phyloP scores from a whole-genome alignment of 2,329 filamentous ascomycete genomes.

The Ceratocystiopsis brevicomis region DNA sequence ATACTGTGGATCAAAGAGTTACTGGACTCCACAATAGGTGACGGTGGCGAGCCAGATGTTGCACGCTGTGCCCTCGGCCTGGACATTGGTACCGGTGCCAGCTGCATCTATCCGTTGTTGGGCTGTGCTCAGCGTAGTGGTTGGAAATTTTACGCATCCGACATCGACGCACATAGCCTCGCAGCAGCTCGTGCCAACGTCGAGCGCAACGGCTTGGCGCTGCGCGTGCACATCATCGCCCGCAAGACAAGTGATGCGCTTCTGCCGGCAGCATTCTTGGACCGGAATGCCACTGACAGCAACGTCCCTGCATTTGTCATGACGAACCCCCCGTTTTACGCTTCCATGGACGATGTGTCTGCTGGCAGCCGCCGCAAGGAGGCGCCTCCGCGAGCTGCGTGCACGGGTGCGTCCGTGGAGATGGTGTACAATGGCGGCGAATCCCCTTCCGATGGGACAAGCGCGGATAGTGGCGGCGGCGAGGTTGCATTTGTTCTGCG shows the following conservation, averaged over 20 bases:
- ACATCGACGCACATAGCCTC: slow-evolving; percentile 58
- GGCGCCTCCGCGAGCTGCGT: slow-evolving; percentile 48
- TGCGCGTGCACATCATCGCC: slow-evolving; percentile 44
- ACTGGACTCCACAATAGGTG: slow-evolving; percentile 42
- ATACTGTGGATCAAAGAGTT: slow-evolving; percentile 74
- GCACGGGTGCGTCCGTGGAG: slow-evolving; percentile 61
- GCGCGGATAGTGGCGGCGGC: slow-evolving; percentile 27
- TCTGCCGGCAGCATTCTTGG: slow-evolving; percentile 30
- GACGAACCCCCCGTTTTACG: slow-evolving; percentile 91
- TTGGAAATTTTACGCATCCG: slow-evolving; percentile 61
- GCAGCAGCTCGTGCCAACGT: slow-evolving; percentile 49
- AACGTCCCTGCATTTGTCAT: slow-evolving; percentile 43
- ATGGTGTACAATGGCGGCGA: slow-evolving; percentile 45
- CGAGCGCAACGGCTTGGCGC: slow-evolving; percentile 40
- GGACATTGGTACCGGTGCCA: slow-evolving; percentile 81
- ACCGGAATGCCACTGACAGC: slow-evolving; percentile 28
- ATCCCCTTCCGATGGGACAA: too few relatives aligned
- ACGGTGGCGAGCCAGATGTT: slow-evolving; percentile 15
- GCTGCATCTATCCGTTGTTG: slow-evolving; percentile 77
- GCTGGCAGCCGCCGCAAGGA: slow-evolving; percentile 46
- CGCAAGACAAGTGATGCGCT: slow-evolving; percentile 31
- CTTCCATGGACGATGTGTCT: slow-evolving; percentile 49
- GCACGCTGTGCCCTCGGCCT: slow-evolving; percentile 37
- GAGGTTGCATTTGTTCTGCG: slow-evolving; percentile 88
- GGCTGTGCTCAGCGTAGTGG: slow-evolving; percentile 44